Evolutionary conservation across 2,329 filamentous ascomycete species (phyloP).

Genomic region (Dryadomyces quercivorus): DNA sequence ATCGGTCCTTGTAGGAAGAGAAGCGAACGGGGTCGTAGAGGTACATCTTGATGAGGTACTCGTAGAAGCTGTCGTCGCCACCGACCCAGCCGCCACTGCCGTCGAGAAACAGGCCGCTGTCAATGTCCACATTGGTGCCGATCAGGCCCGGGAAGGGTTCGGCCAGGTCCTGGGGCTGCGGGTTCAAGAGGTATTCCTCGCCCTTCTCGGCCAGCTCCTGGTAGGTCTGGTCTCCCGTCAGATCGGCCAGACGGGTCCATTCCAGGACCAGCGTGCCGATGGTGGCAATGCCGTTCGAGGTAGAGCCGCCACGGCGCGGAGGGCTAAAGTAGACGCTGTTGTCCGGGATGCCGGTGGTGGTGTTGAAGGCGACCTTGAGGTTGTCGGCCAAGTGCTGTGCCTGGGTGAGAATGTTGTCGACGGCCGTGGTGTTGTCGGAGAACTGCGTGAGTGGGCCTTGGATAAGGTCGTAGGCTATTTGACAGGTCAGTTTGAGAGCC

Average conservation of each 20-base stretch:
- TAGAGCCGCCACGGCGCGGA: constrained; percentile 32
- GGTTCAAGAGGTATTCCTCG: constrained; percentile 57
- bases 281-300: constrained; percentile 61
- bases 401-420: constrained; percentile 53
- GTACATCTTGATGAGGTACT: constrained; percentile 88
- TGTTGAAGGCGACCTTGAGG: constrained; percentile 68
- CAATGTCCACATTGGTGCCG: constrained; percentile 53
- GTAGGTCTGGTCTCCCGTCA: constrained; percentile 58
- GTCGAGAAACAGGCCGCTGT: constrained; percentile 55
- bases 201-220: constrained; percentile 52
- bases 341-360: constrained; percentile 60
- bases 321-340: constrained; percentile 53
- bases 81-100: constrained; percentile 63
- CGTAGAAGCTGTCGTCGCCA: constrained; percentile 71
- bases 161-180: constrained; percentile 38
- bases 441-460: constrained; percentile 49
- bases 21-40: constrained; percentile 61
- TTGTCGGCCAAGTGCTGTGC: constrained; percentile 57
- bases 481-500: not conserved
- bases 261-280: constrained; percentile 71
- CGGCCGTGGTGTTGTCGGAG: constrained; percentile 23
- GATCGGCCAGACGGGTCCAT: constrained; percentile 69
- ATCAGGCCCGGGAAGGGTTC: constrained; percentile 71
- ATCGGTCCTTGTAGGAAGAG: constrained; percentile 54
- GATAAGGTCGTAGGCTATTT: constrained; percentile 55